Percentiles rank a stretch among this genome's conserved stretches.
These are phyloP conservation scores for Blastobotrys persicus DNA, from an alignment of 1,139 yeast genomes.

Conservation along the genomic window DNA sequence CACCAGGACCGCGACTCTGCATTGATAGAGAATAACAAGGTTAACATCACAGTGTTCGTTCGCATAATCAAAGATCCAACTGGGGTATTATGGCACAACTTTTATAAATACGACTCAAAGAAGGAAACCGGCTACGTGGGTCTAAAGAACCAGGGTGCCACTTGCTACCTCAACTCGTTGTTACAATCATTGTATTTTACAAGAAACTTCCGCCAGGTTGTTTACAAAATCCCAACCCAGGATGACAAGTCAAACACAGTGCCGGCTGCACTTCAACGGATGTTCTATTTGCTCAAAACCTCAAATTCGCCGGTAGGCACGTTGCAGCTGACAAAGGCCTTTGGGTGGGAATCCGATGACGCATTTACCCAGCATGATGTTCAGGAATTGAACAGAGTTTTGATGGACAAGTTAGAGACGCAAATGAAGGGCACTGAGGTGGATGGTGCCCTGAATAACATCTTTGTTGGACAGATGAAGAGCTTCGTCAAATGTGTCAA, in stretches of 20 bases:
- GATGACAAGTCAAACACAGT: constrained; percentile 55
- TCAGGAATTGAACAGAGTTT: constrained; percentile 89
- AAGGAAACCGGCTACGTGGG: constrained; percentile 89
- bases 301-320: constrained; percentile 81
- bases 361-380: constrained; percentile 98
- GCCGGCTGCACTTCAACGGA: constrained; percentile 80
- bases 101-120: constrained; percentile 82
- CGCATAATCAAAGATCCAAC: constrained; percentile 83
- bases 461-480: constrained; percentile 96
- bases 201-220: constrained; percentile 74
- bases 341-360: constrained; percentile 96
- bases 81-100: constrained; percentile 91
- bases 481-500: constrained; percentile 89
- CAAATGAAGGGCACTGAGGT: constrained; percentile 89
- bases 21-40: constrained; percentile 54
- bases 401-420: constrained; percentile 90
- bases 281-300: constrained; percentile 74
- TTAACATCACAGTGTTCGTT: constrained; percentile 75
- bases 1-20: constrained; percentile 2
- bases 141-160: constrained; percentile 93
- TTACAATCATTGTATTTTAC: constrained; percentile 90
- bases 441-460: constrained; percentile 72
- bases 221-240: constrained; percentile 83
- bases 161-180: constrained; percentile 90
- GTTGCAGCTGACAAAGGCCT: constrained; percentile 78